These are phyloP conservation scores for Mangifera indica DNA, from an alignment of 345 rosid species.

Conservation along the genomic window DNA sequence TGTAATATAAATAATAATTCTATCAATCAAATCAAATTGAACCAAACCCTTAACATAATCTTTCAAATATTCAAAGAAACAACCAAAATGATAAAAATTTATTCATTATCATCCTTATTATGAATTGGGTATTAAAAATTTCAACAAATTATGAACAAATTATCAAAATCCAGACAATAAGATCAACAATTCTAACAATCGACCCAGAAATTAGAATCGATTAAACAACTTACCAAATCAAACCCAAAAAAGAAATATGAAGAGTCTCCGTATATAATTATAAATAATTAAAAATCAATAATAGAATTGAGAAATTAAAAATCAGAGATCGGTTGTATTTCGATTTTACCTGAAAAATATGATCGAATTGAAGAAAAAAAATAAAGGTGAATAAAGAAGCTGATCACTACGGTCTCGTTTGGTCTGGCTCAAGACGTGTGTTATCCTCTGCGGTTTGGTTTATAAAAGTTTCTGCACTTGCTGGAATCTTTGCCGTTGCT, in stretches of 20 bases:
- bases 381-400: neutral
- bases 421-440: neutral
- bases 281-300: neutral
- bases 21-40: neutral
- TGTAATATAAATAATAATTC: neutral
- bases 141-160: neutral
- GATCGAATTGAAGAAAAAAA: neutral
- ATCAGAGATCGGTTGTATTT: neutral
- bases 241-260: neutral
- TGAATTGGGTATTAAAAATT: neutral
- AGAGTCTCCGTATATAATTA: no score
- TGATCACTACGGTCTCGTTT: neutral
- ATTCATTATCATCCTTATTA: neutral
- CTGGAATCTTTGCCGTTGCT: no score
- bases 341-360: conserved; percentile 3
- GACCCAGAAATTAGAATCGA: neutral
- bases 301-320: neutral
- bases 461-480: no score
- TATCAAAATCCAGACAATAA: neutral
- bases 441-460: neutral
- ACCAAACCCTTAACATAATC: neutral
- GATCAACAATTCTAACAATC: neutral
- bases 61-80: neutral
- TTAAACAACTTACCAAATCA: neutral
- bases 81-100: neutral